Conservation (phyloP, 768 basidiomycete genomes). For the Leccinum broughii region DNA sequence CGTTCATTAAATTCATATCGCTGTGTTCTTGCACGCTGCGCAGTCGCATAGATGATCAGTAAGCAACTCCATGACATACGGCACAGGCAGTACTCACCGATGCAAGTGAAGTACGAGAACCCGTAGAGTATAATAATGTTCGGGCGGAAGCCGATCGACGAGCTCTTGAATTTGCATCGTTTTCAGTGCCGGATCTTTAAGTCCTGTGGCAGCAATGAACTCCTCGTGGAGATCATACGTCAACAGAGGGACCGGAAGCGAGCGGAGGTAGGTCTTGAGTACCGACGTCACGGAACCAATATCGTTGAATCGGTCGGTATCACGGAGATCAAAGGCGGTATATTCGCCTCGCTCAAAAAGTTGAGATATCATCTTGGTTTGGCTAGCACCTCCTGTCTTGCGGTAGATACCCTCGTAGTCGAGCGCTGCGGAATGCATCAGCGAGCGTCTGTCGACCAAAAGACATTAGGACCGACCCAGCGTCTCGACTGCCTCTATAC, state of each 20-base stretch:
- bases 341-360: constrained; percentile 95
- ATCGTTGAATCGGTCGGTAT: constrained; percentile 92
- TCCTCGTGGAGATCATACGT: constrained; percentile 90
- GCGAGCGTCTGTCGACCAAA: not conserved
- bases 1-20: constrained; percentile 87
- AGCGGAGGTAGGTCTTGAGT: constrained; percentile 93
- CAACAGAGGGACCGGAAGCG: constrained; percentile 86
- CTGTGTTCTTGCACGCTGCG: constrained; percentile 60
- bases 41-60: constrained; percentile 3
- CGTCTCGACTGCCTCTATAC: constrained; percentile 89
- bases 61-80: not conserved
- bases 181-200: constrained; percentile 64
- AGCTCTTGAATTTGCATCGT: constrained; percentile 62
- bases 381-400: constrained; percentile 91
- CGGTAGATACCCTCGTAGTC: constrained; percentile 99
- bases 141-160: constrained; percentile 75
- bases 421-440: constrained; percentile 55
- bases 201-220: constrained; percentile 76
- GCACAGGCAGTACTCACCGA: constrained; percentile 47
- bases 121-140: constrained; percentile 85
- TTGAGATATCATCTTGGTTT: constrained; percentile 91
- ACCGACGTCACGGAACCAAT: constrained; percentile 97
- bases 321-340: constrained; percentile 80
- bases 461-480: constrained; percentile 54
- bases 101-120: constrained; percentile 85